These are phyloP conservation scores for Bassia scoparia DNA, from an alignment of 148 eudicot genomes.

Conservation along the genomic window DNA sequence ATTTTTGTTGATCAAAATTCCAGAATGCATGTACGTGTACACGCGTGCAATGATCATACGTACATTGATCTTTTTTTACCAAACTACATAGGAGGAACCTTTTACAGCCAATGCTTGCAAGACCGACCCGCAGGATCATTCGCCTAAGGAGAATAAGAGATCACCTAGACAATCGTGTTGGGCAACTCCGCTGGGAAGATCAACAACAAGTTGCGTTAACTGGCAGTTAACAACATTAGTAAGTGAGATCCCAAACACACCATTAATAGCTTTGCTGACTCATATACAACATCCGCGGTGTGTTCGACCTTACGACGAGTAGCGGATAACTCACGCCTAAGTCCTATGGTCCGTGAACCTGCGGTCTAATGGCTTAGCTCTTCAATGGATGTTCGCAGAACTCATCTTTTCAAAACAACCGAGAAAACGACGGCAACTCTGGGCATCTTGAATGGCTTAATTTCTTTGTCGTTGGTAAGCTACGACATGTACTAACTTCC, in stretches of 20 bases:
- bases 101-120: slow-evolving; percentile 89
- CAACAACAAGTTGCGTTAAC: slow-evolving; percentile 42
- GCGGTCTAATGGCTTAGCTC: slow-evolving; percentile 39
- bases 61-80: neutral
- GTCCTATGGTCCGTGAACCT: slow-evolving; percentile 42
- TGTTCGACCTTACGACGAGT: slow-evolving; percentile 50
- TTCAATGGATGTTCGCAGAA: slow-evolving; percentile 72
- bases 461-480: slow-evolving; percentile 67
- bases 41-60: too few relatives aligned
- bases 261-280: slow-evolving; percentile 78
- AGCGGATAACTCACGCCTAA: slow-evolving; percentile 38
- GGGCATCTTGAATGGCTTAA: slow-evolving; percentile 83
- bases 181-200: slow-evolving; percentile 45
- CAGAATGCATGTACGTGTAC: too few relatives aligned
- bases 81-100: slow-evolving; percentile 34
- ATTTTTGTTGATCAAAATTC: too few relatives aligned
- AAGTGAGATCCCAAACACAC: slow-evolving; percentile 61
- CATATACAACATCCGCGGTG: slow-evolving; percentile 63
- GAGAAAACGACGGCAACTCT: slow-evolving; percentile 56
- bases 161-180: slow-evolving; percentile 47
- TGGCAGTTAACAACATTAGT: slow-evolving; percentile 58
- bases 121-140: slow-evolving; percentile 89
- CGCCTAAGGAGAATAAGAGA: slow-evolving; percentile 59
- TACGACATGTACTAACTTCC: neutral
- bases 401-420: slow-evolving; percentile 70